Evolutionary conservation across 176 grass and related monocot genomes (phyloP).

Genomic region (Oryza coarctata): DNA sequence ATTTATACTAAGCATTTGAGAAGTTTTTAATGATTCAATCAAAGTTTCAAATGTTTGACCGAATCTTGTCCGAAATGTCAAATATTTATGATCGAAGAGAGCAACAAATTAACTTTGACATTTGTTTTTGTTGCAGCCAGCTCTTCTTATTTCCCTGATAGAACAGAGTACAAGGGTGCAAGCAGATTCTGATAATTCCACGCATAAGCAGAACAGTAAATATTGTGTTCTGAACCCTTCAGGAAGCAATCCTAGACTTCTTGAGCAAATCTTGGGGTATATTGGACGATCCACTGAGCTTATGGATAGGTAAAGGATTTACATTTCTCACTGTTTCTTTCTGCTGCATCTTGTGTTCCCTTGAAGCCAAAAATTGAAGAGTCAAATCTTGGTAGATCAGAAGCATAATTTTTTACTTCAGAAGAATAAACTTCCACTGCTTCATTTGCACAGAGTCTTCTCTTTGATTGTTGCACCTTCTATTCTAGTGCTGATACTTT

Average conservation of each 20-base stretch:
- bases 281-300: constrained; percentile 51
- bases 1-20: background rate
- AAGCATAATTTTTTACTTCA: background rate
- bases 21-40: background rate
- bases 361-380: background rate
- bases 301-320: constrained; percentile 48
- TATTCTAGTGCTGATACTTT: background rate
- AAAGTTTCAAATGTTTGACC: background rate
- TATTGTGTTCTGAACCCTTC: constrained; percentile 19
- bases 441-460: constrained; percentile 18
- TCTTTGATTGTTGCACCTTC: background rate
- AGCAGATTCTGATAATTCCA: constrained; percentile 34
- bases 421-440: background rate
- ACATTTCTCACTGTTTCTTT: background rate
- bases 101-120: background rate
- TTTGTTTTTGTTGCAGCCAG: constrained; percentile 61
- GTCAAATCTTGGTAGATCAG: background rate
- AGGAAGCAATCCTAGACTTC: constrained; percentile 38
- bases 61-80: background rate
- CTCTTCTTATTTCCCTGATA: constrained; percentile 63
- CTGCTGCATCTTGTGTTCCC: background rate
- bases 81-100: background rate
- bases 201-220: constrained; percentile 8
- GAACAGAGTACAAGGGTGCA: constrained; percentile 42
- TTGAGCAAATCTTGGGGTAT: constrained; percentile 60